These are phyloP conservation scores for Coemansia sp. DNA, from an alignment of 192 early-diverging fungal genomes.

Conservation along the genomic window DNA sequence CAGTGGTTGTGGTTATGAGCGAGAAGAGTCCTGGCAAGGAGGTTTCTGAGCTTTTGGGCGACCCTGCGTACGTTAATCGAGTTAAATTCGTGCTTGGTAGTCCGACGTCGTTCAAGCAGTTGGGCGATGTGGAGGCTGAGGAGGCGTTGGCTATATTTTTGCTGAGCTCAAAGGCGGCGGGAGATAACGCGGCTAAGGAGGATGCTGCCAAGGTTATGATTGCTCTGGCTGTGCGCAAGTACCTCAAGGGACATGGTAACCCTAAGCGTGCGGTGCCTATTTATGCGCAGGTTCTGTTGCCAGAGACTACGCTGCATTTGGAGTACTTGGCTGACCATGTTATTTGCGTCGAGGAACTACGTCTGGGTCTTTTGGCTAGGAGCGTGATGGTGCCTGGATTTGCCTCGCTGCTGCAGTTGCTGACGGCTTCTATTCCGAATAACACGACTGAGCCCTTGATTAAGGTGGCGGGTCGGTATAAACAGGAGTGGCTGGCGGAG, in stretches of 20 bases:
- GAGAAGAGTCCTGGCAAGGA: constrained; percentile 63
- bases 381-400: constrained; percentile 73
- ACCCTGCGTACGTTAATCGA: constrained; percentile 70
- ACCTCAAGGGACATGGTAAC: constrained; percentile 40
- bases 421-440: constrained; percentile 70
- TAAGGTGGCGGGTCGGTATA: constrained; percentile 23
- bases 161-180: constrained; percentile 60
- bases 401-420: constrained; percentile 66
- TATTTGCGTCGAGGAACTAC: constrained; percentile 75
- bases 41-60: constrained; percentile 60
- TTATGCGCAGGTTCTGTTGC: constrained; percentile 68
- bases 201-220: constrained; percentile 76
- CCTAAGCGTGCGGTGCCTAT: constrained; percentile 36
- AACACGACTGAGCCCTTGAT: constrained; percentile 51
- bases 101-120: constrained; percentile 61
- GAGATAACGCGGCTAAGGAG: constrained; percentile 57
- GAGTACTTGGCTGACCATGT: constrained; percentile 72
- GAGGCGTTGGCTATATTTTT: constrained; percentile 68
- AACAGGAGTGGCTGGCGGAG: constrained; percentile 62
- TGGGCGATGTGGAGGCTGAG: constrained; percentile 60
- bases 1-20: constrained; percentile 71
- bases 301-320: constrained; percentile 74
- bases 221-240: constrained; percentile 74
- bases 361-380: constrained; percentile 71
- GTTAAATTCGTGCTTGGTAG: constrained; percentile 74